Evolutionary conservation across 805 yeast species (phyloP).

Genomic region (Suhomyces sp.): DNA sequence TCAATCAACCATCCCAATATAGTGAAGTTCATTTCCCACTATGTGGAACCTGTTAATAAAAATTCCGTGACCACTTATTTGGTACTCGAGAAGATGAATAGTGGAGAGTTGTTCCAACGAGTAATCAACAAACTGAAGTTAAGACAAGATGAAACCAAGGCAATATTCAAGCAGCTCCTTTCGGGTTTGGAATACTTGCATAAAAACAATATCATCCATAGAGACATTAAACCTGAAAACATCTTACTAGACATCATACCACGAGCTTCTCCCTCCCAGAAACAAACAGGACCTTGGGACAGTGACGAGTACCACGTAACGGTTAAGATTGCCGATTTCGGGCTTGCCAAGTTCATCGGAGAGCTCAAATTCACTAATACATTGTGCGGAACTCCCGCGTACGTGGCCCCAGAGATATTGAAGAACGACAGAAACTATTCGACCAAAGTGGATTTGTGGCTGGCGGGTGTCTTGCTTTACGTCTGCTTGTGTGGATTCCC

Average conservation of each 20-base stretch:
- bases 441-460: slow-evolving; percentile 78
- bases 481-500: slow-evolving; percentile 84
- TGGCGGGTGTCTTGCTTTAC: slow-evolving; percentile 72
- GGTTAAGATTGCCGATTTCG: slow-evolving; percentile 83
- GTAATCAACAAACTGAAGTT: slow-evolving; percentile 62
- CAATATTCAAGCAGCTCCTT: slow-evolving; percentile 49
- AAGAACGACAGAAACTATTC: slow-evolving; percentile 56
- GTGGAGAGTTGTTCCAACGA: slow-evolving; percentile 74
- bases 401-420: slow-evolving; percentile 79
- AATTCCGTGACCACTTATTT: slow-evolving; percentile 53
- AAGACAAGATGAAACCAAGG: slow-evolving; percentile 59
- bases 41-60: slow-evolving; percentile 52
- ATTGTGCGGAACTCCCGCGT: slow-evolving; percentile 83
- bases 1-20: slow-evolving; percentile 68
- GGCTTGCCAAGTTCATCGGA: slow-evolving; percentile 67
- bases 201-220: slow-evolving; percentile 39
- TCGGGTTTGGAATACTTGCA: slow-evolving; percentile 40
- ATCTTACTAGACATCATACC: slow-evolving; percentile 49
- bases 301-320: slow-evolving; percentile 55
- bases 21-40: slow-evolving; percentile 59
- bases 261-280: slow-evolving; percentile 23
- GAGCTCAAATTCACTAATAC: slow-evolving; percentile 73
- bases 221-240: slow-evolving; percentile 47
- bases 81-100: slow-evolving; percentile 69
- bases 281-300: slow-evolving; percentile 55